These are phyloP conservation scores for Ustilago cynodontis DNA, from an alignment of 1,284 basidiomycete species.

Conservation along the genomic window DNA sequence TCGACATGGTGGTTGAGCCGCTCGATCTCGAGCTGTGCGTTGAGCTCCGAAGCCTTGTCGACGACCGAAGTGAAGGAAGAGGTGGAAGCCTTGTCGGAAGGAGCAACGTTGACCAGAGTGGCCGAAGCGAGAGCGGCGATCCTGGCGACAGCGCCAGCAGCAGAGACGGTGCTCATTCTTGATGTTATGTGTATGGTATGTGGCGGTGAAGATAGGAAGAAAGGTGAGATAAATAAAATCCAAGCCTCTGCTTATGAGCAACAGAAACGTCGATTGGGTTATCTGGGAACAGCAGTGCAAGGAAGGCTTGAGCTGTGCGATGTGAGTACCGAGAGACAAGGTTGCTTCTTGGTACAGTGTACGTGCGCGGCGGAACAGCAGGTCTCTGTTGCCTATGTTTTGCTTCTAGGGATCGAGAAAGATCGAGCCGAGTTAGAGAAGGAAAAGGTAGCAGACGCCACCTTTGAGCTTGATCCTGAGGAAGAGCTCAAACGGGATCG, in stretches of 20 bases:
- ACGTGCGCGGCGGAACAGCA: conserved; percentile 11
- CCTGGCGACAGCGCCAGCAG: conserved; percentile 51
- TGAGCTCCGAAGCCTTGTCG: conserved; percentile 33
- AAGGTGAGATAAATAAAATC: neutral
- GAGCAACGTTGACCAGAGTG: conserved; percentile 46
- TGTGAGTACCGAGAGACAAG: neutral
- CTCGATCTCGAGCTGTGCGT: conserved; percentile 49
- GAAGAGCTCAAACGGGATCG: conserved; percentile 8
- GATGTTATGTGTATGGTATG: neutral
- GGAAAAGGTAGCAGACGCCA: conserved; percentile 22
- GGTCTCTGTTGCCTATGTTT: conserved; percentile 14
- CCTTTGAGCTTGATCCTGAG: conserved; percentile 23
- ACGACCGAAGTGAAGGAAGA: conserved; percentile 44
- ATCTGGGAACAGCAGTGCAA: neutral
- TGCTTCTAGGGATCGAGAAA: neutral
- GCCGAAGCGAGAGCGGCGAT: conserved; percentile 51
- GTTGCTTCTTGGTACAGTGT: neutral
- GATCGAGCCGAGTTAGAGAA: neutral
- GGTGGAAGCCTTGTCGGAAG: conserved; percentile 35
- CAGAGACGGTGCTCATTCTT: conserved; percentile 48
- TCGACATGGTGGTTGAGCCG: conserved; percentile 54
- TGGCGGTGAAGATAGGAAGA: neutral
- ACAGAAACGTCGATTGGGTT: neutral
- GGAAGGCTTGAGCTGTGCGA: neutral
- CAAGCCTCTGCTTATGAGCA: neutral